Conservation (phyloP, 2,329 filamentous ascomycete species). For the Aspergillus ochraceoroseus region DNA sequence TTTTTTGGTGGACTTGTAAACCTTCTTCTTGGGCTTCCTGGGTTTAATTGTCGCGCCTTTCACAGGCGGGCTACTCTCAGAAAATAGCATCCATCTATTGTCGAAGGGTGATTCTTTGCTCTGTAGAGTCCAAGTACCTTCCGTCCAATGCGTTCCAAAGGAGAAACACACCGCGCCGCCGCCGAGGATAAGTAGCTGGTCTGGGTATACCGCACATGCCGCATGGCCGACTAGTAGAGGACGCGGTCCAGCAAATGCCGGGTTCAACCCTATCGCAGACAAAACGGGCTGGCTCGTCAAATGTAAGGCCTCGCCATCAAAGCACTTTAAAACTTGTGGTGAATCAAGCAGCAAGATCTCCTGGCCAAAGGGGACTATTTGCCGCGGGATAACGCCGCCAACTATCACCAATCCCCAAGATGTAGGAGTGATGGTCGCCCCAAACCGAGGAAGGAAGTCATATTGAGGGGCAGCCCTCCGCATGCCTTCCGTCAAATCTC, state of each 20-base stretch:
- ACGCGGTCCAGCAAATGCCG: slow-evolving; percentile 39
- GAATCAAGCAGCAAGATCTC: slow-evolving; percentile 50
- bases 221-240: slow-evolving; percentile 70
- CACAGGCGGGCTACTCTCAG: slow-evolving; percentile 16
- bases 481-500: slow-evolving; percentile 26
- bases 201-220: slow-evolving; percentile 45
- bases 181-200: slow-evolving; percentile 60
- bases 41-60: slow-evolving; percentile 9
- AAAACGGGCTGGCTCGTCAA: slow-evolving; percentile 22
- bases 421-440: slow-evolving; percentile 49
- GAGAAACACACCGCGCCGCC: slow-evolving; percentile 87
- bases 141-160: slow-evolving; percentile 82
- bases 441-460: slow-evolving; percentile 44
- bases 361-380: slow-evolving; percentile 41
- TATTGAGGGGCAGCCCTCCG: slow-evolving; percentile 26
- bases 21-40: slow-evolving; percentile 3
- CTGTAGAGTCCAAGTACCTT: slow-evolving; percentile 51
- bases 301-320: slow-evolving; percentile 20
- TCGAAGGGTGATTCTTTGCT: slow-evolving; percentile 21
- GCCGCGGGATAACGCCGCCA: slow-evolving; percentile 47
- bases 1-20: slow-evolving; percentile 16
- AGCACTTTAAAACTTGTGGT: slow-evolving; percentile 18
- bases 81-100: slow-evolving; percentile 34
- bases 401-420: slow-evolving; percentile 48
- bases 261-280: slow-evolving; percentile 26